Evolutionary conservation across 2,329 filamentous ascomycete genomes (phyloP).

Genomic region (Tothia fuscella): DNA sequence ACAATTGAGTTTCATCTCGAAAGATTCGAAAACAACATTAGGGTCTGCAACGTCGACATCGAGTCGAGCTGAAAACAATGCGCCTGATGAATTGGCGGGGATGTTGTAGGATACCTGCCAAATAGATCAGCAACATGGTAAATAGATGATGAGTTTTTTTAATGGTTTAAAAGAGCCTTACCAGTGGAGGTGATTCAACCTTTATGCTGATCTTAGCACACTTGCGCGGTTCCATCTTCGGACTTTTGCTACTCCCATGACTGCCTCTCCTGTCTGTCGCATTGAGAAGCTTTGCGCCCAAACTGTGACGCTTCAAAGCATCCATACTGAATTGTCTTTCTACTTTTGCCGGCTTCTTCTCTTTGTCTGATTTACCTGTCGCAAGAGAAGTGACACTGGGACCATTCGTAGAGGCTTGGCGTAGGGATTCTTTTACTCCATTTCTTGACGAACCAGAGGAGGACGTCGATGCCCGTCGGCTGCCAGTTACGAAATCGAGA

Average conservation of each 20-base stretch:
- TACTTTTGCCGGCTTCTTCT: background rate
- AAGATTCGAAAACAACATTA: conserved; percentile 54
- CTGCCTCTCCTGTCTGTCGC: background rate
- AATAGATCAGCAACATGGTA: background rate
- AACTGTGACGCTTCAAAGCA: conserved; percentile 6
- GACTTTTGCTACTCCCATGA: background rate
- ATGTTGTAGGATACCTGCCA: conserved; percentile 53
- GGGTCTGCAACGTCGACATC: conserved; percentile 57
- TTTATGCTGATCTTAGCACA: conserved; percentile 44
- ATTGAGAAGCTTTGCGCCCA: conserved; percentile 1
- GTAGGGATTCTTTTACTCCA: background rate
- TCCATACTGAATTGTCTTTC: conserved; percentile 8
- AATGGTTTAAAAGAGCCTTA: conserved; percentile 25
- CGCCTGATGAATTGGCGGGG: conserved; percentile 64
- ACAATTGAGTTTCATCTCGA: conserved; percentile 60
- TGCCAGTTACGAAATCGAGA: conserved; percentile 2
- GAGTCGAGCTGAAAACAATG: conserved; percentile 74
- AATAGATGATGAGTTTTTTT: background rate
- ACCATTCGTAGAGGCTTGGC: background rate
- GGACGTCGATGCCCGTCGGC: background rate
- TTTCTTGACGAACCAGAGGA: background rate
- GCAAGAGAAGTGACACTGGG: conserved; percentile 5
- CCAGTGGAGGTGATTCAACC: conserved; percentile 77
- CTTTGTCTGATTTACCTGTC: background rate
- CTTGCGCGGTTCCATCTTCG: conserved; percentile 1